Evolutionary conservation across 345 rosid species (phyloP), one percentile per base, ranked within the genome.

Genomic region (Boechera divaricarpa): DNA sequence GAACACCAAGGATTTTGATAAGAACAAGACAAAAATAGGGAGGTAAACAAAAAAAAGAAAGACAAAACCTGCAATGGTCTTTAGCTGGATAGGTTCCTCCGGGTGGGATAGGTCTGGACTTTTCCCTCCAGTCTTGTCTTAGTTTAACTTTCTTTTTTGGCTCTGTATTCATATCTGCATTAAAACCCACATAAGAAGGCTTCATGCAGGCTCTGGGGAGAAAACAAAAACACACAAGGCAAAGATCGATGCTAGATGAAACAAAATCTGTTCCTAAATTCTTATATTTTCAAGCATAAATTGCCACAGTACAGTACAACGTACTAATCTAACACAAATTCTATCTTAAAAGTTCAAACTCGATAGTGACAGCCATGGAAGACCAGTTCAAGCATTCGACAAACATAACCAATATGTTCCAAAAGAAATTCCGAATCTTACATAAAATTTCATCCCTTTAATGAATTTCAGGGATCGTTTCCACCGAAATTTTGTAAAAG

Each of bases 51-150:
- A 48, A 26, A 7, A 10, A 57, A 33, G 4, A 62, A 32, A 44
- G 67, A 47, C 33, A 74, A 26, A 56, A 90, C 98, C 98, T 93
- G 98, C 97, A 94, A 63, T 94, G 91, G 33, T 94, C 98, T 81
- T 94, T 94, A 18, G 97, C 98, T 15, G 97, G 98, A 79, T 94
- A 94, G 21, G 87, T 90, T 41, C 96, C 88, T 28, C 98, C 97
- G 0, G 91, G 92, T 21, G 97, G 93, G 56, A 94, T 86, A 54
- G 98, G 94, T 73, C 58, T 90, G 71, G 98, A 90, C 29, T 90
- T 90, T 57, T 89, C 73, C 68, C 97, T 89, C 98, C 98, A 94
- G 77, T 88, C 97, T 16, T 89, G 86, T 77, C 98, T 84, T 60
- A 88, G 76, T 75, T 87, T 90, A 82, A 80, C 82, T 35, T 87